These are phyloP conservation scores for Corrigiola litoralis DNA, from an alignment of 179 eudicot species.

Conservation along the genomic window DNA sequence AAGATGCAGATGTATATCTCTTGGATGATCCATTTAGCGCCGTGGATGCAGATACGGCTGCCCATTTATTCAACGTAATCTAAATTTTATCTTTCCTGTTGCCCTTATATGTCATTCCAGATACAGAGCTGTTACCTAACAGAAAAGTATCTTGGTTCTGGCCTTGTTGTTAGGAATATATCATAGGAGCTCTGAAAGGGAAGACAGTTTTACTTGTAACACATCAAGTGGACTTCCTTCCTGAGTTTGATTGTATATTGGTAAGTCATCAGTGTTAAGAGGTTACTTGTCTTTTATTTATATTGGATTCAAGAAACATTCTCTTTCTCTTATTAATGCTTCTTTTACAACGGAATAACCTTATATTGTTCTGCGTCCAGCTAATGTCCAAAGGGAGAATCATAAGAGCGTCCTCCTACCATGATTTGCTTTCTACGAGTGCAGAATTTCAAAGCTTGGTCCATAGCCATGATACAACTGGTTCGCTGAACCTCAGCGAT, in stretches of 20 bases:
- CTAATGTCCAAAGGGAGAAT: constrained; percentile 54
- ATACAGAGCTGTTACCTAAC: background rate
- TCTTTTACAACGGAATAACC: too few relatives aligned
- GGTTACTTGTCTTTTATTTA: background rate
- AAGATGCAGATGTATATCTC: constrained; percentile 74
- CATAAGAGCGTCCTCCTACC: constrained; percentile 41
- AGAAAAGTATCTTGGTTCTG: background rate
- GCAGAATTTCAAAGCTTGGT: constrained; percentile 47
- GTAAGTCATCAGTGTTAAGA: constrained; percentile 31
- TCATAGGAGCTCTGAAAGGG: constrained; percentile 56
- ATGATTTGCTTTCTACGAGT: constrained; percentile 41
- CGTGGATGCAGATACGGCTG: constrained; percentile 81
- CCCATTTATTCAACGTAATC: constrained; percentile 56
- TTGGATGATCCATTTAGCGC: constrained; percentile 87
- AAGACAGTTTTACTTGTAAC: constrained; percentile 74
- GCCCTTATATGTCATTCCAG: background rate
- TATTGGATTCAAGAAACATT: too few relatives aligned
- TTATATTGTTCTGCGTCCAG: too few relatives aligned
- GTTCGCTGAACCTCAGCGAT: constrained; percentile 9
- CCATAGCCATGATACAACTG: constrained; percentile 56
- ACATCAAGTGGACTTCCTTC: constrained; percentile 82
- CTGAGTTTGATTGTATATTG: constrained; percentile 58
- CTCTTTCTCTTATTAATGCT: too few relatives aligned
- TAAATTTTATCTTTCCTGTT: background rate
- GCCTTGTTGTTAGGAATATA: constrained; percentile 62